A percentile compares a stretch with the other conserved stretches of the same genome.
Conservation (phyloP, 768 basidiomycete species). For the Termitomyces sp. region DNA sequence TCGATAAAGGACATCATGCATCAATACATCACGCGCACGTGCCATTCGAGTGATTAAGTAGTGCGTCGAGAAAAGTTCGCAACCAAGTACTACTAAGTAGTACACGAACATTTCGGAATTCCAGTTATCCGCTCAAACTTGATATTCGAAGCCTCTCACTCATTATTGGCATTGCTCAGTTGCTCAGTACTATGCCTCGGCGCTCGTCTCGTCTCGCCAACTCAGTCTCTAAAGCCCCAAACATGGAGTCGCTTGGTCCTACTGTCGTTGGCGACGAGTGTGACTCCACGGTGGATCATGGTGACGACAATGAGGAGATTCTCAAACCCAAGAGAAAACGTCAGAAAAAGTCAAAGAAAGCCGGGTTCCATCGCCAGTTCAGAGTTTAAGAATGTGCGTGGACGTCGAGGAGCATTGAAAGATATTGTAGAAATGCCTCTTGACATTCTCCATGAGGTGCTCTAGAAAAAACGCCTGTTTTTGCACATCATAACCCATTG, state of each 20-base stretch:
- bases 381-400: conserved; percentile 4
- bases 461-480: not conserved
- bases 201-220: not conserved
- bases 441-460: conserved; percentile 26
- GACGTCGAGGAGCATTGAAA: conserved; percentile 14
- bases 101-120: too few species aligned
- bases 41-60: too few species aligned
- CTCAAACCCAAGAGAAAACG: not conserved
- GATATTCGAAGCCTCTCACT: not conserved
- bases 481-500: not conserved
- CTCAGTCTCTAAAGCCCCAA: not conserved
- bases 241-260: not conserved
- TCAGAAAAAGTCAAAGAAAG: not conserved
- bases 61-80: too few species aligned
- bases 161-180: not conserved
- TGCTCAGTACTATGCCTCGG: not conserved
- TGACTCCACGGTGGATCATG: not conserved
- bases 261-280: too few species aligned
- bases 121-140: not conserved
- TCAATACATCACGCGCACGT: too few species aligned
- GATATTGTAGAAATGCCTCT: conserved; percentile 25
- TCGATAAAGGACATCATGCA: too few species aligned
- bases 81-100: too few species aligned
- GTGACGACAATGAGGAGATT: not conserved
- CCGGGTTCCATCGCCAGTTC: not conserved